Percentiles rank a stretch among this genome's conserved stretches.
Evolutionary conservation across 768 basidiomycete species (phyloP).

Genomic region (Cantharellus anzutake): DNA sequence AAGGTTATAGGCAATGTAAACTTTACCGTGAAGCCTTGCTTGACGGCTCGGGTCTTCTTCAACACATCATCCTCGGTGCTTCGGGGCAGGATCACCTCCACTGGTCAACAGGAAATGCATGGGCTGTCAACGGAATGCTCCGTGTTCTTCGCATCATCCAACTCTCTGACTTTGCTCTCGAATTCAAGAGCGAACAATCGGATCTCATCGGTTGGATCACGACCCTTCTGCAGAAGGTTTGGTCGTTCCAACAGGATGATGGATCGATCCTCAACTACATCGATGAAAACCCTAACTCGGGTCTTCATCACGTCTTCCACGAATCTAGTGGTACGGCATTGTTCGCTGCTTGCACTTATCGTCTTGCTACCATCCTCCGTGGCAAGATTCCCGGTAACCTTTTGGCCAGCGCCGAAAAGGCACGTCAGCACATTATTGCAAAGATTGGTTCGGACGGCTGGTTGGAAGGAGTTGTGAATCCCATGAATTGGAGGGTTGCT

Average conservation of each 20-base stretch:
- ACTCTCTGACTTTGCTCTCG: conserved; percentile 33
- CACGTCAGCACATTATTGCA: not conserved
- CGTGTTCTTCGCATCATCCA: conserved; percentile 62
- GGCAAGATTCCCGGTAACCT: not conserved
- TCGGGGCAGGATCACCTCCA: conserved; percentile 41
- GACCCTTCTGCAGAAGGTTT: conserved; percentile 44
- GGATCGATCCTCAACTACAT: conserved; percentile 51
- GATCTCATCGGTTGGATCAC: conserved; percentile 43
- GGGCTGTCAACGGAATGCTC: conserved; percentile 79
- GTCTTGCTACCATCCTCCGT: conserved; percentile 26
- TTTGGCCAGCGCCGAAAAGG: not conserved
- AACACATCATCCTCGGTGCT: conserved; percentile 47
- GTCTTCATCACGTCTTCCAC: conserved; percentile 24
- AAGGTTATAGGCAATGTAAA: conserved; percentile 51
- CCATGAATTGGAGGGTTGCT: conserved; percentile 28
- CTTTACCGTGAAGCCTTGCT: conserved; percentile 50
- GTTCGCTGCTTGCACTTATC: conserved; percentile 58
- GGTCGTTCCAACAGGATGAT: conserved; percentile 22
- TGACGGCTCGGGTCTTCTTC: conserved; percentile 39
- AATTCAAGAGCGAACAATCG: conserved; percentile 30
- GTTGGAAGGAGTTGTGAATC: conserved; percentile 60
- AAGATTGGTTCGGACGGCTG: conserved; percentile 28
- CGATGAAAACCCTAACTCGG: conserved; percentile 25
- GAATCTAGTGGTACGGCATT: conserved; percentile 60
- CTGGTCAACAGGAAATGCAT: conserved; percentile 80